Base-by-base conservation (phyloP, 2,329 filamentous ascomycete genomes). In the Cordyceps farinosa region DNA sequence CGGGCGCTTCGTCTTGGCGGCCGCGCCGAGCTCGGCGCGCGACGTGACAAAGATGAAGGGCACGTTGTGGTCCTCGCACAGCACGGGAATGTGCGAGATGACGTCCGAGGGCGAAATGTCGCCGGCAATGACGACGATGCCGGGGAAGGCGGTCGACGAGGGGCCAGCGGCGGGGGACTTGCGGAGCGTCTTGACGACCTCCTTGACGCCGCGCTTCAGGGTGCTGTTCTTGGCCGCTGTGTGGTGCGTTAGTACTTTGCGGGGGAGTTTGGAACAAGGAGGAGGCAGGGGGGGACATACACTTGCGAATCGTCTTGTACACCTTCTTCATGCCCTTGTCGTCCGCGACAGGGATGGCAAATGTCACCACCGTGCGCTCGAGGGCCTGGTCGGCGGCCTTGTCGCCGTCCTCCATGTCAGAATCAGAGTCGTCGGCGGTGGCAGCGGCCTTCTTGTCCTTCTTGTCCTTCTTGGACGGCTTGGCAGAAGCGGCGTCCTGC, bases 31-130 rank as follows among this genome's bases (percentile, higher is more conserved):
- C 81, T 98, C 94, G 66, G 92, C 94, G 70, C 95, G 89, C 72
- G 90, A 96, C 65, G 89, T 87, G 71, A 99, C 91, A 78, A 96
- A 99, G 77, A 99, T 87, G 81, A 98, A 99, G 40, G 95, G 95
- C 65, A 97, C 91, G 78, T 91, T 91, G 84, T 97, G 93, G 80
- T 98, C 94, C 81, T 99, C 95, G 84, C 95, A 98, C 64, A 98
- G 89, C 64, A 99, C 91, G 71, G 95, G 95, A 69, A 99, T 91
- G 80, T 99, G 95, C 65, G 91, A 95, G 80, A 99, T 97, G 76
- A 99, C 95, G 78, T 99, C 95, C 88, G 95, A 94, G 68, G 95
- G 95, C 60, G 91, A 97, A 81, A 99, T 98, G 79, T 99, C 95
- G 71, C 91, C 95, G 42, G 95, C 95, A 70, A 99, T 91, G 76